These are phyloP conservation scores for Verruconis gallopava DNA, from an alignment of 2,329 filamentous ascomycete species.

Conservation along the genomic window DNA sequence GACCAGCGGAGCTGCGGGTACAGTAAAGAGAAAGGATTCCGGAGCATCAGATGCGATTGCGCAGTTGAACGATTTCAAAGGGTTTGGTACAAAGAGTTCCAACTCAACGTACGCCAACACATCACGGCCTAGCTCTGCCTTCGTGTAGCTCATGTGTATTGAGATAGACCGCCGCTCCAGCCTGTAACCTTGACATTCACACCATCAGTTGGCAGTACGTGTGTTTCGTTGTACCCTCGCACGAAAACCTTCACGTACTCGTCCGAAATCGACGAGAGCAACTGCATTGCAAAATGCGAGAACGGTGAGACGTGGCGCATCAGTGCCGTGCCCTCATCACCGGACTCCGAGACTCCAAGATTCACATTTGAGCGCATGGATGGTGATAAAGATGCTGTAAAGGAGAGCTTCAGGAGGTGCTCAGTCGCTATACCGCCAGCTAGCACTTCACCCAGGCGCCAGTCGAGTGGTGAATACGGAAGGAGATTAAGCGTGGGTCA, in stretches of 20 bases:
- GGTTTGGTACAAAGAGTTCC: background rate
- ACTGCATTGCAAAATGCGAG: constrained; percentile 5
- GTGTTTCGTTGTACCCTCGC: constrained; percentile 7
- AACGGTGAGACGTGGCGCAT: constrained; percentile 7
- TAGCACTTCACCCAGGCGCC: background rate
- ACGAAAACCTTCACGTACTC: constrained; percentile 7
- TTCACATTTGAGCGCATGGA: constrained; percentile 5
- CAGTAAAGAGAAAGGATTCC: constrained; percentile 2
- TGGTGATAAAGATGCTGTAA: background rate
- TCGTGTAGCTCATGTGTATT: background rate
- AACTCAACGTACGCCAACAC: constrained; percentile 1
- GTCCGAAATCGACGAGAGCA: background rate
- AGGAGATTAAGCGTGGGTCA: constrained; percentile 8
- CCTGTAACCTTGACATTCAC: constrained; percentile 8
- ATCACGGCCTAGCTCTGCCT: background rate
- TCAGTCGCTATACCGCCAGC: background rate
- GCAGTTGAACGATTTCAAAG: constrained; percentile 3
- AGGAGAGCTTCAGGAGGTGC: constrained; percentile 1
- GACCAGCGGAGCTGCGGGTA: background rate
- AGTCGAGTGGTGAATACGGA: constrained; percentile 5
- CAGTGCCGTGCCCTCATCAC: background rate
- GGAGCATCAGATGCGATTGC: constrained; percentile 1
- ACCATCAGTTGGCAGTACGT: constrained; percentile 7
- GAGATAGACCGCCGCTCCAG: background rate
- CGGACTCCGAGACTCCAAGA: background rate